Conservation (phyloP, 176 grass and related monocot species). For the Triticum timopheevii region DNA sequence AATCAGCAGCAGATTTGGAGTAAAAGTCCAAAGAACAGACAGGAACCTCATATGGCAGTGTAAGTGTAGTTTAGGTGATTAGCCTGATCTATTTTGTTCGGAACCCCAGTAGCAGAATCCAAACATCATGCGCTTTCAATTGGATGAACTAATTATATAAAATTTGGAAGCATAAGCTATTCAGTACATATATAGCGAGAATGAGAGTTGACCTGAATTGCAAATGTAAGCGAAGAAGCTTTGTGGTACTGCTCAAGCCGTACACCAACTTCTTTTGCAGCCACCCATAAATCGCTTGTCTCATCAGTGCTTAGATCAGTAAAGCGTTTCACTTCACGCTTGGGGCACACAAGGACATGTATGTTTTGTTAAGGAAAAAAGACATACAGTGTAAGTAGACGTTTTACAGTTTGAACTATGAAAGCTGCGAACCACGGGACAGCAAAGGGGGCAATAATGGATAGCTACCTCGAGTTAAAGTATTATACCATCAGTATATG, state of each 20-base stretch:
- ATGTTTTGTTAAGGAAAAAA: conserved; percentile 56
- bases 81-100: neutral
- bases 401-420: neutral
- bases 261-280: conserved; percentile 77
- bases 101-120: neutral
- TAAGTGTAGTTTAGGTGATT: neutral
- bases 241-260: conserved; percentile 73
- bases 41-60: neutral
- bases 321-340: conserved; percentile 79
- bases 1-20: neutral
- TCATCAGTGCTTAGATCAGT: conserved; percentile 78
- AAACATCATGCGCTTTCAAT: neutral
- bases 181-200: neutral
- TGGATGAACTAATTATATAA: neutral
- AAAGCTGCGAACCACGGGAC: neutral
- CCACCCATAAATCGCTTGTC: conserved; percentile 74
- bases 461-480: neutral
- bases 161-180: conserved; percentile 2
- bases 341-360: conserved; percentile 91
- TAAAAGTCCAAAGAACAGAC: neutral
- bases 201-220: conserved; percentile 61
- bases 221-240: conserved; percentile 84
- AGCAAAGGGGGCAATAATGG: neutral
- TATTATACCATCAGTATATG: neutral
- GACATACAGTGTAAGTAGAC: neutral